Base-by-base conservation (phyloP, 2,329 filamentous ascomycete genomes). In the Fusarium tjaetaba region DNA sequence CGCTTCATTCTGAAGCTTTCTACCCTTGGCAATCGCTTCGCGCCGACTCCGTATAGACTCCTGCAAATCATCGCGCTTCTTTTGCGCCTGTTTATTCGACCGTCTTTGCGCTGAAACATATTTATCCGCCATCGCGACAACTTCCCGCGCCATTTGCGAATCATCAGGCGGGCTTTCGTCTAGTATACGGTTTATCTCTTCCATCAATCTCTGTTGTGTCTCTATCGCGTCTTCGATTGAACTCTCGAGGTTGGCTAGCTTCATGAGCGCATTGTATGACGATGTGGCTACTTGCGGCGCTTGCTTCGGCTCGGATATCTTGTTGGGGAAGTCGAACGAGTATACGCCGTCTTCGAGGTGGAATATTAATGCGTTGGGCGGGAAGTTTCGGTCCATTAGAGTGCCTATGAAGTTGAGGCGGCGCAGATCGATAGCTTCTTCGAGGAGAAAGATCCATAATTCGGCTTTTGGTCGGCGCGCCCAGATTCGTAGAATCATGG, bases 141-240 rank as follows among this genome's bases (percentile, higher is more conserved):
- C 82, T 73, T 91, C 88, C 61, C 86, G 78, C 5, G 88, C 89
- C 39, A 85, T 81, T 0, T 85, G 84, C 0, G 87, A 82, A 28
- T 82, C 80, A 52, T 88, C 82, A 2, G 80, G 75, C 0, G 86
- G 84, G 7, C 82, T 82, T 0, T 81, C 75, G 1, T 83, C 80
- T 9, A 91, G 80, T 1, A 91, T 82, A 1, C 85, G 80, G 72
- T 93, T 93, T 72, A 98, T 97, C 72, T 97, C 94, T n/a, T 87
- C 84, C 53, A 94, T 90, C 14, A 98, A 86, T 60, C 88, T 87
- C 68, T 93, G 90, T 20, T 93, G 90, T 0, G 94, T 97, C 3
- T 91, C 89, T 15, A 97, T 84, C 4, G 95, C 95, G 81, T 98
- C 96, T 79, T 97, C 94, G 30, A 98, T 94, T 61, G 95, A 97